A percentile compares a stretch with the other conserved stretches of the same genome.
Evolutionary conservation across 441 rosid species (phyloP).

Genomic region (Euphorbia celastroides): DNA sequence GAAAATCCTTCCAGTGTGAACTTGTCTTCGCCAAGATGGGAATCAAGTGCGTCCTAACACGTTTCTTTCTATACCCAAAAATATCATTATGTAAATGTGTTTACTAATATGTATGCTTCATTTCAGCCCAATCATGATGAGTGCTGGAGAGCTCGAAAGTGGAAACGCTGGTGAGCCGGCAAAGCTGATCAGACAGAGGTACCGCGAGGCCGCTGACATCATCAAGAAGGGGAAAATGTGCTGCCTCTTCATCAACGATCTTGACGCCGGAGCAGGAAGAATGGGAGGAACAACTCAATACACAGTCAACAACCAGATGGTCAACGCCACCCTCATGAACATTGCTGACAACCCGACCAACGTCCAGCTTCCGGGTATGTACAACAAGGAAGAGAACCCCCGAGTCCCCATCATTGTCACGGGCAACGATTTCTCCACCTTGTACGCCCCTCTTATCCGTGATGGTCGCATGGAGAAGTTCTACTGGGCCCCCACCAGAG

Average conservation of each 20-base stretch:
- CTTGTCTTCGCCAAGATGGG: slow-evolving; percentile 97
- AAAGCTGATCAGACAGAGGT: slow-evolving; percentile 89
- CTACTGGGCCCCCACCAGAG: slow-evolving; percentile 99
- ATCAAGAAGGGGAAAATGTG: slow-evolving; percentile 97
- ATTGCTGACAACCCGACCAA: slow-evolving; percentile 90
- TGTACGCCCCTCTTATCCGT: slow-evolving; percentile 86
- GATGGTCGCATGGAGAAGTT: slow-evolving; percentile 98
- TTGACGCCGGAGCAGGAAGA: slow-evolving; percentile 97
- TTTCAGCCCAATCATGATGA: slow-evolving; percentile 98
- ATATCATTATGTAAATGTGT: too few species aligned
- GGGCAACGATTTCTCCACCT: slow-evolving; percentile 94
- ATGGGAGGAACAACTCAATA: slow-evolving; percentile 96
- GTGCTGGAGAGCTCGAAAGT: slow-evolving; percentile 97
- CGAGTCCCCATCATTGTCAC: slow-evolving; percentile 86
- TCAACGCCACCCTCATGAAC: slow-evolving; percentile 97
- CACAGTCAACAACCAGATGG: slow-evolving; percentile 97
- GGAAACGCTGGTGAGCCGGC: slow-evolving; percentile 99
- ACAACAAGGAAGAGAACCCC: slow-evolving; percentile 90
- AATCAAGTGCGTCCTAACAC: too few species aligned
- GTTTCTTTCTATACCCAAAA: too few species aligned
- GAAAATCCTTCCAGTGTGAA: slow-evolving; percentile 97
- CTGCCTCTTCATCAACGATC: slow-evolving; percentile 90
- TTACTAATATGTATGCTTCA: too few species aligned
- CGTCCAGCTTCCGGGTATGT: slow-evolving; percentile 97
- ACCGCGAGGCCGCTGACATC: slow-evolving; percentile 94